These are phyloP conservation scores for Lentinula sp. DNA, from an alignment of 768 basidiomycete genomes.

Conservation along the genomic window DNA sequence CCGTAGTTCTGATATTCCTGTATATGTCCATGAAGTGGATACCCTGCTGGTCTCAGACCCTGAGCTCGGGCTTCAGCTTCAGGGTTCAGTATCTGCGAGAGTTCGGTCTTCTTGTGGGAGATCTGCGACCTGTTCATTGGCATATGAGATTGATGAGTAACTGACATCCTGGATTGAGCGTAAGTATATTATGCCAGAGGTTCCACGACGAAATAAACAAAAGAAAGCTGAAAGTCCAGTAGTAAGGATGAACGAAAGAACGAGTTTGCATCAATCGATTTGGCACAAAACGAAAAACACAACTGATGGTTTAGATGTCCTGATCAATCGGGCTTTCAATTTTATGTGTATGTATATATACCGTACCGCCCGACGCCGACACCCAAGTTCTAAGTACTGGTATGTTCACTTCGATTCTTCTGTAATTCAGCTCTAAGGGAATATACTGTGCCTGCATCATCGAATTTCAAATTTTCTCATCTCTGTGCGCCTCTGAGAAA, in stretches of 20 bases:
- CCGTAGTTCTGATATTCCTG: neutral
- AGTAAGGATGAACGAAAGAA: neutral
- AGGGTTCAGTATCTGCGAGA: constrained; percentile 2
- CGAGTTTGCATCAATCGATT: neutral
- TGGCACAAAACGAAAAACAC: neutral
- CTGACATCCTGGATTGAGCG: neutral
- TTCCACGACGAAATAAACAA: neutral
- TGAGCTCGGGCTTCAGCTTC: neutral
- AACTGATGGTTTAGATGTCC: neutral
- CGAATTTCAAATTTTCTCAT: no score
- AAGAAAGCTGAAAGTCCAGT: neutral
- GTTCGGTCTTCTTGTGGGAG: neutral
- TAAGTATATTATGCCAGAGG: neutral
- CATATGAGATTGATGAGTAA: neutral
- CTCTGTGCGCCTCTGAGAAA: neutral
- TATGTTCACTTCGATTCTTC: no score
- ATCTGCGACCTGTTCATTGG: neutral
- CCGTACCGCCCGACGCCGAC: no score
- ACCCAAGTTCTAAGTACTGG: no score
- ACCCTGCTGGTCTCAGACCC: neutral
- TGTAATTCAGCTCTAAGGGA: no score
- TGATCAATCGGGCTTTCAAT: constrained; percentile 5
- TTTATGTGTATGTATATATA: neutral
- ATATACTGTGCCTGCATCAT: no score
- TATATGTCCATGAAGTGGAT: neutral